A percentile compares a stretch with the other conserved stretches of the same genome.
Evolutionary conservation across 116 monocot genomes (phyloP).

Genomic region (Cymodocea nodosa): DNA sequence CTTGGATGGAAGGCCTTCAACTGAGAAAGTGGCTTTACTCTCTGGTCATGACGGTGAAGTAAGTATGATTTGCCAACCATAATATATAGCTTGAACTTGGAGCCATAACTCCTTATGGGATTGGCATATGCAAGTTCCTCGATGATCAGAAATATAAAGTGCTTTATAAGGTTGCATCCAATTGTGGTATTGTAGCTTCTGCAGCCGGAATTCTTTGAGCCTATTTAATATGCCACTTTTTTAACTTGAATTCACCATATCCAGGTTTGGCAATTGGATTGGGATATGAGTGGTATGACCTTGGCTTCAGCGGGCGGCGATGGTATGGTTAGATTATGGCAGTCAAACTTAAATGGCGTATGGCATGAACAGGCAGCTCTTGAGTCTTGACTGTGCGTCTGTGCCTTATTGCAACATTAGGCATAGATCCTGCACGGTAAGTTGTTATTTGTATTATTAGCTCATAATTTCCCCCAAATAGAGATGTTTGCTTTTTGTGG

Average conservation of each 20-base stretch:
- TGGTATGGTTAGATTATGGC: slow-evolving; percentile 80
- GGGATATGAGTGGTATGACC: slow-evolving; percentile 96
- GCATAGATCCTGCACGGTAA: too few species aligned
- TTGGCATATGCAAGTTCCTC: too few species aligned
- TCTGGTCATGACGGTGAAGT: slow-evolving; percentile 89
- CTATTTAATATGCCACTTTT: too few species aligned
- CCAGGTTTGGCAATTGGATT: slow-evolving; percentile 90
- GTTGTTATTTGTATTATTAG: too few species aligned
- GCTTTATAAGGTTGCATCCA: too few species aligned
- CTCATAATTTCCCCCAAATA: too few species aligned
- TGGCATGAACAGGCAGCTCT: slow-evolving; percentile 84
- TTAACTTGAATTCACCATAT: neutral
- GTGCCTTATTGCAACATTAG: neutral
- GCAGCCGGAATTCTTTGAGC: too few species aligned
- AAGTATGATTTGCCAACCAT: neutral
- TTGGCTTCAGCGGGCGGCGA: slow-evolving; percentile 78
- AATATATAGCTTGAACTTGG: too few species aligned
- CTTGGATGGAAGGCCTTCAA: slow-evolving; percentile 53
- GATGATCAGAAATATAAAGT: too few species aligned
- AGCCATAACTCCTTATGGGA: too few species aligned
- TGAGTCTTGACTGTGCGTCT: slow-evolving; percentile 25
- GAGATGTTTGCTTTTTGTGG: too few species aligned
- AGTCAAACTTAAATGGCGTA: slow-evolving; percentile 79
- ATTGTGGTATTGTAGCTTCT: too few species aligned
- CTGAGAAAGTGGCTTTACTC: slow-evolving; percentile 58